Evolutionary conservation across 2,329 filamentous ascomycete species (phyloP), one percentile per base, ranked within the genome.

Genomic region (Chaetomium sp.): DNA sequence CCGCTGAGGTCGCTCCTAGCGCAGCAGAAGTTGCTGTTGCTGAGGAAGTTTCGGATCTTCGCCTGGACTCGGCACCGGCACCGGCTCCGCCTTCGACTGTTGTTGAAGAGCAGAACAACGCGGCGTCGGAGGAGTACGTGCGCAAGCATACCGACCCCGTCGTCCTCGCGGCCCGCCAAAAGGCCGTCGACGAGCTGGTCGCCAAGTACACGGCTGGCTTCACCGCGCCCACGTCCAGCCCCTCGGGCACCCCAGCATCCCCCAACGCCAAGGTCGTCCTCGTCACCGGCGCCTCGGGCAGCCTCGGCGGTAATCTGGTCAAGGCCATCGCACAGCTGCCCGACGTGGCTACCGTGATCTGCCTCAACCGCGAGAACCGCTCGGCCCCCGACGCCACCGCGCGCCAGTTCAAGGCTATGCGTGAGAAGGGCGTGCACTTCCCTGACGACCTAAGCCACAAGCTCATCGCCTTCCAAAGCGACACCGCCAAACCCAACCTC

Each of bases 331-430:
- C 71, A 5, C 14, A 53, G 0, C 61, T 59, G 0, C 43, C 66
- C 0, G 58, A 63, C 9, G 69, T 75, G 2, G 10, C 46, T 1
- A 54, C 35, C 1, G 65, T 72, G 0, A 56, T 78, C 5, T 80
- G 78, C 54, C 59, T 82, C 9, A 81, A 81, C 60, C 71, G 44
- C 47, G 49, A 40, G 5, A 65, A 69, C 6, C 33, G 58, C 0
- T 40, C 54, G 2, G 44, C 37, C 32, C 27, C 19, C 70, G 32
- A 47, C 19, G 8, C 11, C 7, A 10, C 10, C 12, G 10, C 41
- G 10, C 45, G 45, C 14, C 75, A 78, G 59, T 49, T 61, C 3
- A 41, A 71, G 27, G 64, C 73, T 0, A 42, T 65, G 12, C n/a
- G 36, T 4, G 44, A 54, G 11, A 46, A 55, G 11, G 58, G 59